phyloP scores from a whole-genome alignment of 2,329 filamentous ascomycete species.

The Cyphellophora europaea region DNA sequence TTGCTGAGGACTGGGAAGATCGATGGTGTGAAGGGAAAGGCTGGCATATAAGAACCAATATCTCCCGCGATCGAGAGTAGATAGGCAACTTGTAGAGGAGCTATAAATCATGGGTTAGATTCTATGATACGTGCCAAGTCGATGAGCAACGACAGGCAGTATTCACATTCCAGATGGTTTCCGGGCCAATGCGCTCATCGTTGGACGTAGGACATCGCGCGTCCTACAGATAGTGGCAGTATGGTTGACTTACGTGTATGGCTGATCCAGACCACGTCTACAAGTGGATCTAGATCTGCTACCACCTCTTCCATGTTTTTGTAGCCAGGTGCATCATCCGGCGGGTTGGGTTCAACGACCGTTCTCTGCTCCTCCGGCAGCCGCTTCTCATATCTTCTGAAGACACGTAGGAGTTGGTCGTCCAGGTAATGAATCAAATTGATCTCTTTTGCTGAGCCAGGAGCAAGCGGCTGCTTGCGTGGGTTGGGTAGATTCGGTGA shows the following conservation, averaged over 20 bases:
- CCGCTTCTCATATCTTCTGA: conserved; percentile 33
- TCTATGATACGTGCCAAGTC: no score
- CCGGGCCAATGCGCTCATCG: no score
- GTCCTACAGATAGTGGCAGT: no score
- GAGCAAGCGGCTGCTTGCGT: conserved; percentile 41
- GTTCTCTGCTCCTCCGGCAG: background rate
- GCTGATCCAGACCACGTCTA: conserved; percentile 78
- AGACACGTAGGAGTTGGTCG: conserved; percentile 40
- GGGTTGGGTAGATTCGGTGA: conserved; percentile 37
- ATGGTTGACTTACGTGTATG: conserved; percentile 75
- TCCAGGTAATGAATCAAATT: conserved; percentile 50
- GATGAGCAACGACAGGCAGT: no score
- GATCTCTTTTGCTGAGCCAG: conserved; percentile 50
- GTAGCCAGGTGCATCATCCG: conserved; percentile 41
- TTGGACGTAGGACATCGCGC: no score
- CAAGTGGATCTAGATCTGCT: conserved; percentile 61
- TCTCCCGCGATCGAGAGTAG: conserved; percentile 69
- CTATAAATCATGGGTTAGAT: no score
- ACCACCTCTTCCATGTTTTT: conserved; percentile 60
- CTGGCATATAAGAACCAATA: conserved; percentile 60
- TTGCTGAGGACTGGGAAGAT: conserved; percentile 67
- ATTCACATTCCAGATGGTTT: no score
- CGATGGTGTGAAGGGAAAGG: conserved; percentile 60
- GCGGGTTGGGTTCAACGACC: conserved; percentile 14
- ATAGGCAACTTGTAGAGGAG: conserved; percentile 72